Percentiles rank a stretch among this genome's conserved stretches.
phyloP scores from a whole-genome alignment of 2,329 filamentous ascomycete genomes.

The Keithomyces neogunnii region DNA sequence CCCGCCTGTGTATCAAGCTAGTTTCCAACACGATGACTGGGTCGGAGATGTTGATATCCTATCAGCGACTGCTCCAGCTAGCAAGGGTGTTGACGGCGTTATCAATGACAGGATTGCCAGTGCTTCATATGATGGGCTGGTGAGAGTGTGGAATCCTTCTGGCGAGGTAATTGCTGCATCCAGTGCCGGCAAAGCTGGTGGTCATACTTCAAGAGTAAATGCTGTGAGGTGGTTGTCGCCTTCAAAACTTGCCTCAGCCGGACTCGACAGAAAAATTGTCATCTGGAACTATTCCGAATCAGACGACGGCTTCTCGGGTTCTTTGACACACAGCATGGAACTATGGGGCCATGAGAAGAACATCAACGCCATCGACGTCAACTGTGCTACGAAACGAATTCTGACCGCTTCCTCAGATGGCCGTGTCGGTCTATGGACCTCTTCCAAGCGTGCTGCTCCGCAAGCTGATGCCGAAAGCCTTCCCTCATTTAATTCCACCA shows the following conservation, averaged over 20 bases:
- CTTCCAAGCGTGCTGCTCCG: slow-evolving; percentile 67
- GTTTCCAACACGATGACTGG: slow-evolving; percentile 98
- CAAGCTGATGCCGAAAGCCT: slow-evolving; percentile 62
- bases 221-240: slow-evolving; percentile 75
- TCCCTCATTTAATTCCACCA: slow-evolving; percentile 58
- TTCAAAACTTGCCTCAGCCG: slow-evolving; percentile 71
- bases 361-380: slow-evolving; percentile 67
- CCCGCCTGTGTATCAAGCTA: slow-evolving; percentile 80
- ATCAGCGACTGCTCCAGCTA: slow-evolving; percentile 55
- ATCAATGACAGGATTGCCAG: slow-evolving; percentile 61
- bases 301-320: slow-evolving; percentile 48
- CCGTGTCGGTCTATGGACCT: slow-evolving; percentile 80
- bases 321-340: slow-evolving; percentile 66
- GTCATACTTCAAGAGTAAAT: slow-evolving; percentile 71
- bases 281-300: slow-evolving; percentile 81
- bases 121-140: slow-evolving; percentile 83
- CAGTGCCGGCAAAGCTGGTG: slow-evolving; percentile 53
- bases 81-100: slow-evolving; percentile 30
- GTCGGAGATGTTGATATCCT: slow-evolving; percentile 80
- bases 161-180: slow-evolving; percentile 79
- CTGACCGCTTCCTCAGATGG: slow-evolving; percentile 82
- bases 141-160: slow-evolving; percentile 84
- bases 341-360: slow-evolving; percentile 73
- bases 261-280: slow-evolving; percentile 76
- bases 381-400: slow-evolving; percentile 65